These are phyloP conservation scores for Phytophthora meadii DNA, from an alignment of 352 stramenopile species.

Conservation along the genomic window DNA sequence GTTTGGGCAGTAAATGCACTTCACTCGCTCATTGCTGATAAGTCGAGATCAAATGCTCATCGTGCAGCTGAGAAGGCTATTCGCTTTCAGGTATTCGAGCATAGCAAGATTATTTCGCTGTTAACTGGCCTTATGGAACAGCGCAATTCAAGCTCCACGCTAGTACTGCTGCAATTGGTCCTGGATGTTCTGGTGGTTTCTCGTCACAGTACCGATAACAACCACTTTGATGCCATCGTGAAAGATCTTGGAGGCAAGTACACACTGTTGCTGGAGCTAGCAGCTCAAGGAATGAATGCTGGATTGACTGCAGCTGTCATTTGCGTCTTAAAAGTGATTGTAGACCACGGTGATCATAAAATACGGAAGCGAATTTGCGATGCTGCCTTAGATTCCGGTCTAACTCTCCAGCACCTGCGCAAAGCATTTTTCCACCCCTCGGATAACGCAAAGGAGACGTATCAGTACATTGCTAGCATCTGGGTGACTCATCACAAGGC, in stretches of 20 bases:
- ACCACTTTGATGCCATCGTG: slow-evolving; percentile 76
- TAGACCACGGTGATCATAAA: slow-evolving; percentile 74
- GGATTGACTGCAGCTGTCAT: slow-evolving; percentile 66
- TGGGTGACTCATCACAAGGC: slow-evolving; percentile 81
- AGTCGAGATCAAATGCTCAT: slow-evolving; percentile 45
- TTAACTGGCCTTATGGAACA: slow-evolving; percentile 60
- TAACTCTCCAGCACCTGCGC: slow-evolving; percentile 65
- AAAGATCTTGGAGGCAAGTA: slow-evolving; percentile 68
- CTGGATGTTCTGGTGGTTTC: slow-evolving; percentile 69
- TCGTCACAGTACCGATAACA: slow-evolving; percentile 74
- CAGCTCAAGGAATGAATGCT: slow-evolving; percentile 52
- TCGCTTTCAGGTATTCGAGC: slow-evolving; percentile 65
- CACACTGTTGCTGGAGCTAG: slow-evolving; percentile 55
- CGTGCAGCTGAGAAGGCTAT: slow-evolving; percentile 62
- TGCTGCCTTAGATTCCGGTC: slow-evolving; percentile 62
- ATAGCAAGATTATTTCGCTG: slow-evolving; percentile 67
- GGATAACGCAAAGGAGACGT: slow-evolving; percentile 65
- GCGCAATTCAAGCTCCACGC: slow-evolving; percentile 53
- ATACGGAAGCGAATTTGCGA: slow-evolving; percentile 75
- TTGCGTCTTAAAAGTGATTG: slow-evolving; percentile 70
- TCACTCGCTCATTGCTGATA: slow-evolving; percentile 69
- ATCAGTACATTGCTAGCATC: slow-evolving; percentile 78
- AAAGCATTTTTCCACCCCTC: slow-evolving; percentile 76
- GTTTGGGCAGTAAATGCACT: slow-evolving; percentile 70
- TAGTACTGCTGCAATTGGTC: slow-evolving; percentile 71